Base-by-base conservation (phyloP, 805 yeast species). In the Yarrowia phangngaensis region DNA sequence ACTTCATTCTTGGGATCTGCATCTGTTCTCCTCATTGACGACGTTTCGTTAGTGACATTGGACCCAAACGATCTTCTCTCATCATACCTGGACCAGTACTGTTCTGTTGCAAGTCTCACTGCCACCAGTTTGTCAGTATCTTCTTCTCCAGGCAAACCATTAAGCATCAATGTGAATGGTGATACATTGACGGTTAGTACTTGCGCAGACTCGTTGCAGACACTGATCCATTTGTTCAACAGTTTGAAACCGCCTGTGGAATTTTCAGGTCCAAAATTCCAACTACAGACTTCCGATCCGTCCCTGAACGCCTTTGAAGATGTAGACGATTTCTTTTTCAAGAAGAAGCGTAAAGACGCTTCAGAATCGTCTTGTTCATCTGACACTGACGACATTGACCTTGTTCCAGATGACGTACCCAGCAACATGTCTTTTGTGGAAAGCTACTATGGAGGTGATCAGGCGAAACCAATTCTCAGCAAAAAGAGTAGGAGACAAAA, bases 181-280 rank as follows among this genome's bases (percentile, higher is more conserved):
- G 60, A 55, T 22, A 36, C 47, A 3, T 19, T 56, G 8, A 41
- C 53, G 9, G 23, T 59, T 33, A 54, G 55, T 14, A 48, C 58
- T 50, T 88, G 96, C 67, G 90, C 95, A 1, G 97, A 89, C 60
- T 86, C 96, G 0, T 72, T 80, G 0, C 82, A 85, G 57, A 76
- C 90, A 9, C 63, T 89, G 31, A 53, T 78, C 2, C 94, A 83
- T 53, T 58, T 84, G 7, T 54, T 81, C 8, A 79, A 76, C 52
- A 95, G 87, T 58, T 67, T 89, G 56, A 84, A 83, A 56, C 77
- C 76, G 11, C 88, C 89, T 0, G 64, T 84, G 1, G 79, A 82
- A 53, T 51, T 51, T 29, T 69, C 71, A 0, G 79, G 79, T 52
- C 77, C 64, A 8, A 57, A 62, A 24, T 50, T 58, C 4, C 66